Evolutionary conservation across 164 flowering plant species (phyloP), one percentile per base, ranked within the genome.

Genomic region (Nymphaea thermarum): DNA sequence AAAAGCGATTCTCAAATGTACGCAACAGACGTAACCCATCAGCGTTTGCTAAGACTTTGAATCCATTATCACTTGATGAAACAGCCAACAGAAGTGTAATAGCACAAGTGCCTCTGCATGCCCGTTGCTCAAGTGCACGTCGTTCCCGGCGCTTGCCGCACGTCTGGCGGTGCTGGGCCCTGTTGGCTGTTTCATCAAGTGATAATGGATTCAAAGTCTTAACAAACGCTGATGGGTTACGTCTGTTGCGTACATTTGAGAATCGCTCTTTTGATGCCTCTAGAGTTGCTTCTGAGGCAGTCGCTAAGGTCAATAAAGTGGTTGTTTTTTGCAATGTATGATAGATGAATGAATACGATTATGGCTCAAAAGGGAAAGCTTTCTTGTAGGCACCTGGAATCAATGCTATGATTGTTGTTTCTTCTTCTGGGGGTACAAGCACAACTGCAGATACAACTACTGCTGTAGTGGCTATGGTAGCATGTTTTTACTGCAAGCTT

Each of bases 141-240:
- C n/a, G n/a, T n/a, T n/a, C n/a, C n/a, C n/a, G n/a, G n/a, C n/a
- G n/a, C n/a, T n/a, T n/a, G n/a, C n/a, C n/a, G n/a, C n/a, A n/a
- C n/a, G n/a, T n/a, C n/a, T n/a, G n/a, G n/a, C n/a, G n/a, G n/a
- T n/a, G n/a, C n/a, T n/a, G n/a, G n/a, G n/a, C n/a, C n/a, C 83
- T 91, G 62, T 80, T 91, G 79, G 95, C 97, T 71, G 89, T 91
- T 71, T 87, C 97, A 61, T 67, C 91, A 14, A 84, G 78, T 77
- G 97, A 91, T 1, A 88, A 91, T 77, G 88, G 84, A 43, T 83
- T 91, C 43, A 91, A 91, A 72, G 78, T 91, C 64, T 72, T 90
- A 73, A 87, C 92, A 43, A 90, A 86, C 73, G 15, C 79, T 43
- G 96, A 88, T 73, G 96, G 96, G 44, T 65, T 82, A 5, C 76